phyloP scores from a whole-genome alignment of 2,329 filamentous ascomycete species.

The Aureobasidium leucospermi region DNA sequence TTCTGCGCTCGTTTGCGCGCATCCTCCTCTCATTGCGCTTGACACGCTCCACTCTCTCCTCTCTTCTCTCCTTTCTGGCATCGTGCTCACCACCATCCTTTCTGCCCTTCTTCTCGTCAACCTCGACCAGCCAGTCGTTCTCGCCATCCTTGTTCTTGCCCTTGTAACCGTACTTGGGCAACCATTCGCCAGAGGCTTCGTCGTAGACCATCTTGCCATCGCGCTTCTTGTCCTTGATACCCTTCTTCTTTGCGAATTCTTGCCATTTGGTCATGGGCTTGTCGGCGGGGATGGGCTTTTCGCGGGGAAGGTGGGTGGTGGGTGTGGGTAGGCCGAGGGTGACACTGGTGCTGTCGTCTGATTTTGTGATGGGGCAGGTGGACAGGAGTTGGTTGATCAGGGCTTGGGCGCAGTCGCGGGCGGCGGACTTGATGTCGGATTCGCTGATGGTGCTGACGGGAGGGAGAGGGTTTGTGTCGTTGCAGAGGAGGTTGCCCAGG shows the following conservation, averaged over 20 bases:
- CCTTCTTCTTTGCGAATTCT: conserved; percentile 92
- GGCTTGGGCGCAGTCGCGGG: conserved; percentile 83
- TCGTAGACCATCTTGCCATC: conserved; percentile 80
- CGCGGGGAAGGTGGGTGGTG: conserved; percentile 68
- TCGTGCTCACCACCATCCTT: conserved; percentile 51
- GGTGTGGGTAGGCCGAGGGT: conserved; percentile 68
- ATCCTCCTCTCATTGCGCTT: conserved; percentile 37
- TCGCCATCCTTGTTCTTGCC: conserved; percentile 80
- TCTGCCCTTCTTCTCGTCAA: conserved; percentile 60
- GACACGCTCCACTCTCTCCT: conserved; percentile 47
- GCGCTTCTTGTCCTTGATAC: conserved; percentile 81
- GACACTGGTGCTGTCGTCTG: conserved; percentile 53
- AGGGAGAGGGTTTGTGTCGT: conserved; percentile 76
- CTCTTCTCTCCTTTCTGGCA: conserved; percentile 51
- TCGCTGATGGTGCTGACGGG: conserved; percentile 37
- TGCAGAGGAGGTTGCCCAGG: conserved; percentile 75
- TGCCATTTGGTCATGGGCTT: conserved; percentile 92
- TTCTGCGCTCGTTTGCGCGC: conserved; percentile 53
- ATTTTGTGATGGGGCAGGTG: conserved; percentile 71
- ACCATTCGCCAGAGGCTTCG: conserved; percentile 78
- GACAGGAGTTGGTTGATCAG: conserved; percentile 92
- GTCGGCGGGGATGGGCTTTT: conserved; percentile 79
- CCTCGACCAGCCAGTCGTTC: conserved; percentile 84
- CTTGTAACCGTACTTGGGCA: conserved; percentile 91
- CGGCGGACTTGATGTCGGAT: conserved; percentile 57